Conservation (phyloP, 768 basidiomycete species). For the Tulasnella sp. region DNA sequence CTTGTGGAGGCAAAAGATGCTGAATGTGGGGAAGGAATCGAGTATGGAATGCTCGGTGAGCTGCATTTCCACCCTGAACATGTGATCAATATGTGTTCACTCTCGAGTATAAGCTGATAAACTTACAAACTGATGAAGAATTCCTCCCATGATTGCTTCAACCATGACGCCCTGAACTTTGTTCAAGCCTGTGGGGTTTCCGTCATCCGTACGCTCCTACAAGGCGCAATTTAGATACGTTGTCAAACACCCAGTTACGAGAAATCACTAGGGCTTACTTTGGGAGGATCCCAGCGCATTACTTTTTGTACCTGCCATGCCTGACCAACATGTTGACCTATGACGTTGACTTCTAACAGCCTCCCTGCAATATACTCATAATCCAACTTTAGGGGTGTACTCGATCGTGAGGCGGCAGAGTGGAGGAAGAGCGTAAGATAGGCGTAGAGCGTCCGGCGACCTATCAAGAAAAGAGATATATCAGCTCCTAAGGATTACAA, state of each 20-base stretch:
- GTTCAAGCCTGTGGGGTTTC: conserved; percentile 44
- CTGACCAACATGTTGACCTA: conserved; percentile 63
- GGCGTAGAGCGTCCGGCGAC: conserved; percentile 62
- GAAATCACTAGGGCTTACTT: conserved; percentile 34
- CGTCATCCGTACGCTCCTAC: not conserved
- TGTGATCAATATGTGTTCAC: not conserved
- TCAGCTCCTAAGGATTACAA: not conserved
- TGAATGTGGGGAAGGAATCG: conserved; percentile 28
- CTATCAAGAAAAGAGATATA: conserved; percentile 28
- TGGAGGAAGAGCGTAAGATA: conserved; percentile 63
- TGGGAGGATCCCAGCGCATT: too few relatives aligned
- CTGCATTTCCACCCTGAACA: conserved; percentile 29
- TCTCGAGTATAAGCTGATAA: conserved; percentile 19
- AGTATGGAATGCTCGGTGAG: conserved; percentile 34
- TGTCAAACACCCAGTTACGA: not conserved
- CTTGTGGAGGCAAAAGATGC: conserved; percentile 5
- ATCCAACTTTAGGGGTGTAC: conserved; percentile 20
- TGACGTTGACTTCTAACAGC: conserved; percentile 51
- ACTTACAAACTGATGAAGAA: conserved; percentile 71
- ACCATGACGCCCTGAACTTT: conserved; percentile 70
- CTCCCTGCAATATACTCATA: conserved; percentile 44
- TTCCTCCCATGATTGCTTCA: conserved; percentile 60
- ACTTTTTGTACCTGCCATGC: conserved; percentile 60
- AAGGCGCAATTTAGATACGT: not conserved
- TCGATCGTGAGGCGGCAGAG: conserved; percentile 28